Evolutionary conservation across 805 yeast genomes (phyloP).

Genomic region (Priceomyces fermenticarens): DNA sequence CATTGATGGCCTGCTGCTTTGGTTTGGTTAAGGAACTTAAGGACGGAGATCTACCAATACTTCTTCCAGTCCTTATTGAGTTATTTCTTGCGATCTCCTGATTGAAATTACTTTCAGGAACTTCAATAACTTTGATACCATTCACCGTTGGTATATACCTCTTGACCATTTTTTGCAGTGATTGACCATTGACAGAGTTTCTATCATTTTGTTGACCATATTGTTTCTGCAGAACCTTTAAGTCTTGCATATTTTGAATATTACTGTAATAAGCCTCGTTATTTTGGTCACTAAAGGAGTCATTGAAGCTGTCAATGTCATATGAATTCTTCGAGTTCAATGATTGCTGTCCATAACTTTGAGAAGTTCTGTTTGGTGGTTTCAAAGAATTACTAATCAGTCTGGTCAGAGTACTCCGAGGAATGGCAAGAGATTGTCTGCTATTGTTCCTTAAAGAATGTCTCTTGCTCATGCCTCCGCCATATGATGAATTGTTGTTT

Average conservation of each 20-base stretch:
- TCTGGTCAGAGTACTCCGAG: constrained; percentile 3
- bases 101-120: constrained; percentile 47
- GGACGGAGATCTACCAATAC: constrained; percentile 23
- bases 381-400: not conserved
- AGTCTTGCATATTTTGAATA: constrained; percentile 32
- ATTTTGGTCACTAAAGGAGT: constrained; percentile 27
- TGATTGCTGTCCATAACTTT: not conserved
- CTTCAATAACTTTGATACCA: constrained; percentile 69
- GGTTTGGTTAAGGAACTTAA: constrained; percentile 8
- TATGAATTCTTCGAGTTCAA: constrained; percentile 1
- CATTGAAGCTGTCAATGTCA: constrained; percentile 29
- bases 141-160: constrained; percentile 72
- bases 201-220: not conserved
- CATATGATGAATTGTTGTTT: not conserved
- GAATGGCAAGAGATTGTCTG: constrained; percentile 3
- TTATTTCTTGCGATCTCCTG: constrained; percentile 38
- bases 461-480: not conserved
- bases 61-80: constrained; percentile 32
- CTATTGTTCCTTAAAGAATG: constrained; percentile 6
- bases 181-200: not conserved
- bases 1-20: not conserved
- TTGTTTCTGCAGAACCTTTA: constrained; percentile 24
- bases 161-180: constrained; percentile 47
- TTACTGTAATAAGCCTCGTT: constrained; percentile 17
- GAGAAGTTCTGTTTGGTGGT: not conserved